phyloP scores from a whole-genome alignment of 1,284 basidiomycete genomes.

The Heliocybe sulcata region DNA sequence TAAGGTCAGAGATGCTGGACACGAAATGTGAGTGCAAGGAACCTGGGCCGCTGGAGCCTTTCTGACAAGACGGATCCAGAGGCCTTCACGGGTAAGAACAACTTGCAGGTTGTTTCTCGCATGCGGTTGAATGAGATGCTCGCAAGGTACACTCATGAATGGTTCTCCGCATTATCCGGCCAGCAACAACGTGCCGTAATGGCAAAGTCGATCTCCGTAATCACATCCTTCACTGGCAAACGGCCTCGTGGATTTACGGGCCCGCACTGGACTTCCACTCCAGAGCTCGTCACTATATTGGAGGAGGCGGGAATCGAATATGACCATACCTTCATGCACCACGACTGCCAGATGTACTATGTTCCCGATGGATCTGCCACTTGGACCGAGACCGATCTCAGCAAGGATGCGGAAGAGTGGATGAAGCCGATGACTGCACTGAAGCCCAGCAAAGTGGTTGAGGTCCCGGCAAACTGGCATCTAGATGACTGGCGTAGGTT shows the following conservation, averaged over 20 bases:
- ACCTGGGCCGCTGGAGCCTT: neutral
- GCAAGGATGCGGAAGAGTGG: conserved; percentile 54
- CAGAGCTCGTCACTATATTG: conserved; percentile 32
- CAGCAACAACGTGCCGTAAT: conserved; percentile 71
- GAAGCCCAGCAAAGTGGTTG: conserved; percentile 63
- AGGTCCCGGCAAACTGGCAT: conserved; percentile 70
- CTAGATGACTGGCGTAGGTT: neutral
- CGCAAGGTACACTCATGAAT: neutral
- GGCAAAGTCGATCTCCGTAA: conserved; percentile 68
- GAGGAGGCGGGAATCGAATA: neutral
- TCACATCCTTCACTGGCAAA: conserved; percentile 2
- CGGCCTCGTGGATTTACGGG: neutral
- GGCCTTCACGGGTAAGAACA: neutral
- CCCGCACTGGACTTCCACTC: conserved; percentile 61
- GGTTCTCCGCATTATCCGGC: conserved; percentile 29
- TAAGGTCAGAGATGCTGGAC: conserved; percentile 62
- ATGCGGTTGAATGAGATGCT: neutral
- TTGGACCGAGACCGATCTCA: conserved; percentile 74
- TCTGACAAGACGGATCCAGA: conserved; percentile 55
- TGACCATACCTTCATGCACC: conserved; percentile 3
- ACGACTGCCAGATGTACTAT: conserved; percentile 66
- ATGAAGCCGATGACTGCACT: conserved; percentile 70
- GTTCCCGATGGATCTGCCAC: conserved; percentile 53
- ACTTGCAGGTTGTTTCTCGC: no score
- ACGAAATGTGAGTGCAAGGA: conserved; percentile 43